Evolutionary conservation across 306 rosid species (phyloP).

Genomic region (Comarum palustre): DNA sequence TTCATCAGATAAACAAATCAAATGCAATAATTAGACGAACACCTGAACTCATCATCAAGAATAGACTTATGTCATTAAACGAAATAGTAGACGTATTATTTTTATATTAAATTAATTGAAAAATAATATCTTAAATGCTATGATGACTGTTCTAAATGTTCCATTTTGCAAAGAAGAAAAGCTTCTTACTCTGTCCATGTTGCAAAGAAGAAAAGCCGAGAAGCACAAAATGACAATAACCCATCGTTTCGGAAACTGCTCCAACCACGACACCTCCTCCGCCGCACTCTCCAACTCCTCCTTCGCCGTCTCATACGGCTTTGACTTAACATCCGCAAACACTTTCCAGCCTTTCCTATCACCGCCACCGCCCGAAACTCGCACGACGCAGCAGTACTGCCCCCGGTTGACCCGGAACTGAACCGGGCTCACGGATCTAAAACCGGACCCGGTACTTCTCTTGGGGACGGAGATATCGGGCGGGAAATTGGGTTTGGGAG

Average conservation of each 20-base stretch:
- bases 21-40: no score
- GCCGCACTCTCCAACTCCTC: slow-evolving; percentile 36
- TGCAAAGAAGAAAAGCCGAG: slow-evolving; percentile 88
- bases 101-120: not conserved
- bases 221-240: slow-evolving; percentile 86
- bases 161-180: not conserved
- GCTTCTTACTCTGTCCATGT: slow-evolving; percentile 93
- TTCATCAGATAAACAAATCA: no score
- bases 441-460: slow-evolving; percentile 18
- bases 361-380: slow-evolving; percentile 18
- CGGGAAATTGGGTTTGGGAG: slow-evolving; percentile 40
- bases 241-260: slow-evolving; percentile 84
- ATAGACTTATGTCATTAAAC: no score
- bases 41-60: no score
- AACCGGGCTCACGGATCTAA: not conserved
- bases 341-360: slow-evolving; percentile 38
- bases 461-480: slow-evolving; percentile 26
- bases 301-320: slow-evolving; percentile 42
- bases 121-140: not conserved
- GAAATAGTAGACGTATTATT: not conserved
- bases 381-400: slow-evolving; percentile 24
- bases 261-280: slow-evolving; percentile 55
- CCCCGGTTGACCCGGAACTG: slow-evolving; percentile 12
- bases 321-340: slow-evolving; percentile 65
- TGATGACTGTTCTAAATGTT: no score